These are phyloP conservation scores for Cladosporium austrohemisphaericum DNA, from an alignment of 2,329 filamentous ascomycete genomes.

Conservation along the genomic window DNA sequence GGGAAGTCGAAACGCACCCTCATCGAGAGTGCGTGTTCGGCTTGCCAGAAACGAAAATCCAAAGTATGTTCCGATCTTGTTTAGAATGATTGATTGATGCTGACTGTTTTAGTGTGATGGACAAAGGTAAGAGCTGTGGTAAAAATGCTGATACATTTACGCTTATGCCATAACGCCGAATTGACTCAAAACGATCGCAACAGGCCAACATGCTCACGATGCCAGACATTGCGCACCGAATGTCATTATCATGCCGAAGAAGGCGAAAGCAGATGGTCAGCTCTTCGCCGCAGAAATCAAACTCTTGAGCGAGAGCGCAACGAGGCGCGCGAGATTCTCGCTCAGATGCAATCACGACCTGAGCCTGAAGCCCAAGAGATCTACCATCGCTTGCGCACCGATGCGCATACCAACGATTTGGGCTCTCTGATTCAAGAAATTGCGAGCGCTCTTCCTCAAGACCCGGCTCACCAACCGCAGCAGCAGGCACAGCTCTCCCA, in stretches of 20 bases:
- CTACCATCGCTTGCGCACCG: conserved; percentile 28
- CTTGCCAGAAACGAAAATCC: conserved; percentile 24
- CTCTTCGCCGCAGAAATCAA: conserved; percentile 30
- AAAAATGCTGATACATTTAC: not conserved
- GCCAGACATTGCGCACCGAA: conserved; percentile 28
- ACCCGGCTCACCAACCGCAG: not conserved
- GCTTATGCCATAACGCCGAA: not conserved
- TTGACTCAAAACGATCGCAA: not conserved
- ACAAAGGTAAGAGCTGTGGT: conserved; percentile 21
- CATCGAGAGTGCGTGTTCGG: conserved; percentile 25
- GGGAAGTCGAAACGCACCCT: conserved; percentile 22
- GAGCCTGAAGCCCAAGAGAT: conserved; percentile 29
- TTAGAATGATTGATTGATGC: not conserved
- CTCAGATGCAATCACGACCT: conserved; percentile 25
- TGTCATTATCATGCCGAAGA: conserved; percentile 33
- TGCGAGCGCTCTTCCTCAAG: not conserved
- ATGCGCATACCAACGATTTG: conserved; percentile 20
- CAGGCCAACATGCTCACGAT: conserved; percentile 31
- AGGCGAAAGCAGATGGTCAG: conserved; percentile 34
- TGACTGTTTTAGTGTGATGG: conserved; percentile 26
- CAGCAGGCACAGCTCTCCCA: not conserved
- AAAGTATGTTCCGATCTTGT: conserved; percentile 18
- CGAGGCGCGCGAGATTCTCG: conserved; percentile 28
- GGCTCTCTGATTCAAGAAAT: conserved; percentile 5
- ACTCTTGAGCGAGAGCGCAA: conserved; percentile 30